Base-by-base conservation (phyloP, 306 rosid genomes). In the Datisca glomerata region DNA sequence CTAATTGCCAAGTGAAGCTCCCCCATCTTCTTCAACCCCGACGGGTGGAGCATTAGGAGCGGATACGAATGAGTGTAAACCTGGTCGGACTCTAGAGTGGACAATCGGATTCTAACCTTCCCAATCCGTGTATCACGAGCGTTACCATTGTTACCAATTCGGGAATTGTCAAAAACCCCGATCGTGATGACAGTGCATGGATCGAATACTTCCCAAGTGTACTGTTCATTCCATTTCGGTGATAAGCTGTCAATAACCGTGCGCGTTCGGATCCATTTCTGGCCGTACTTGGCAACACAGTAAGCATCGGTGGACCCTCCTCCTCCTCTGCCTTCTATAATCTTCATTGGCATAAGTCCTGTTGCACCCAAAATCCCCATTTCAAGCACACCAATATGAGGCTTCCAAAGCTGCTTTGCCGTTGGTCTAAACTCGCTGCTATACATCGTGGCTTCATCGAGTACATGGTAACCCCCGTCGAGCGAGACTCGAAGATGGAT, bases 181-280 rank as follows among this genome's bases (percentile, higher is more conserved):
- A 75, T 18, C 7, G 75, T 63, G 1, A 75, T 66, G 10, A 71
- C 83, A 13, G 83, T 70, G 56, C 79, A 75, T 12, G 79, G 83
- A 67, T 75, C 83, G 53, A 50, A 64, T 42, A 75, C 78, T 24
- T 75, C 83, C 78, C 78, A 75, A 34, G 78, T 70, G 72, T 71
- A 75, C 57, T 75, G 83, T 63, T 75, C 83, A 7, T 75, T 75
- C 83, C 83, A 75, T 46, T 75, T 75, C 3, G 83, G 83, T 0
- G 79, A 70, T 55, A 75, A 52, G 56, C 61, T 66, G 14, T 71
- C 79, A 3, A 75, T 75, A 47, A 64, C 79, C 0, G 83, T 75
- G 11, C 83, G 45, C 12, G 83, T 75, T 51, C 83, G 48, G 8
- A 70, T 63, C 83, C 83, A 75, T 60, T 75, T 75, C 52, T 63